Evolutionary conservation across 768 basidiomycete species (phyloP).

Genomic region (Clavulina sp.): DNA sequence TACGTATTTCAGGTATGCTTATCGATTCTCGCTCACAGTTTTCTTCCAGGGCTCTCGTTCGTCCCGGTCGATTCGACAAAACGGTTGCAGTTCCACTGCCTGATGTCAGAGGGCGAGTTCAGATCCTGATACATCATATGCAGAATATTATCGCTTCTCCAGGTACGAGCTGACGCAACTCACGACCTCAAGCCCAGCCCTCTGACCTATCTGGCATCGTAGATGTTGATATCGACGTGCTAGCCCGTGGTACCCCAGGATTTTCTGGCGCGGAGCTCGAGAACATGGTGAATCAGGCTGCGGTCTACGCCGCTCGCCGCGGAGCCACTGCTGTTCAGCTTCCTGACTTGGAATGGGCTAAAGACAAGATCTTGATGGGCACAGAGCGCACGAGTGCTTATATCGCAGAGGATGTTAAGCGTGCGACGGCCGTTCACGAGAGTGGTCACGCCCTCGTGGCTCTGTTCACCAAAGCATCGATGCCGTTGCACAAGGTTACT

Average conservation of each 20-base stretch:
- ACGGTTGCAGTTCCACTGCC: slow-evolving; percentile 84
- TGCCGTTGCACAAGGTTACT: slow-evolving; percentile 95
- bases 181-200: slow-evolving; percentile 2
- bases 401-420: slow-evolving; percentile 71
- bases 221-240: slow-evolving; percentile 68
- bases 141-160: slow-evolving; percentile 46
- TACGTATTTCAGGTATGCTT: slow-evolving; percentile 23
- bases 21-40: not conserved
- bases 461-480: slow-evolving; percentile 84
- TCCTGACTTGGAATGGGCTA: slow-evolving; percentile 96
- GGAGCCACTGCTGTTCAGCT: slow-evolving; percentile 49
- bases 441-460: slow-evolving; percentile 92
- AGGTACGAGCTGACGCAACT: slow-evolving; percentile 22
- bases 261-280: slow-evolving; percentile 96
- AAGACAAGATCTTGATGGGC: slow-evolving; percentile 94
- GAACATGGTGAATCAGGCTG: slow-evolving; percentile 92
- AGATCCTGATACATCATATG: slow-evolving; percentile 88
- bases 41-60: slow-evolving; percentile 59
- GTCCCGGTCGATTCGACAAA: slow-evolving; percentile 93
- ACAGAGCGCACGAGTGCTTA: slow-evolving; percentile 83
- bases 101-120: slow-evolving; percentile 84
- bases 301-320: slow-evolving; percentile 86
- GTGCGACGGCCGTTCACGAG: slow-evolving; percentile 94
- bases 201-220: not conserved
- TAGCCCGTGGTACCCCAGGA: slow-evolving; percentile 88